Conservation (phyloP, 2,329 filamentous ascomycete genomes). For the Didymella keratinophila region DNA sequence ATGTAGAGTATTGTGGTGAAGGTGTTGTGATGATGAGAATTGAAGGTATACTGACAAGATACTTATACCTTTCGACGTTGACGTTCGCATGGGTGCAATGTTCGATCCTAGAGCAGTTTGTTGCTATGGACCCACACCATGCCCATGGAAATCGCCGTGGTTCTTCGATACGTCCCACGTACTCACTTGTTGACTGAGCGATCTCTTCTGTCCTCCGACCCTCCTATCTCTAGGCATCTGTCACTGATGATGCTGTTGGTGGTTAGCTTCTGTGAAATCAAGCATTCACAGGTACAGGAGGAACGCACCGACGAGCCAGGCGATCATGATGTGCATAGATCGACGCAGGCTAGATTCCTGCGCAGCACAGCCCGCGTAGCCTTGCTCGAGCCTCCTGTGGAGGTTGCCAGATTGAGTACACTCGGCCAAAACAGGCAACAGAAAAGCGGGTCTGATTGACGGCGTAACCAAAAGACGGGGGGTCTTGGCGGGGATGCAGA, state of each 20-base stretch:
- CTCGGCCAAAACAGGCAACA: conserved; percentile 3
- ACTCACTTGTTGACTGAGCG: background rate
- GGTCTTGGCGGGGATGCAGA: conserved; percentile 3
- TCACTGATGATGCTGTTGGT: conserved; percentile 1
- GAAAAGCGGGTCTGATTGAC: conserved; percentile 8
- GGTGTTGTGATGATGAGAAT: background rate
- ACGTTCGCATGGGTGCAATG: background rate
- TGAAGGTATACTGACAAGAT: background rate
- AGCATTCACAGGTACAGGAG: background rate
- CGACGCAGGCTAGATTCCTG: background rate
- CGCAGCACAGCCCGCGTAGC: background rate
- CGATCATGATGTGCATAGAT: background rate
- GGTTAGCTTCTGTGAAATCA: background rate
- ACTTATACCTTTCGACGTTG: background rate
- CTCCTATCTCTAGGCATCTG: conserved; percentile 5
- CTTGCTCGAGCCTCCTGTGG: background rate
- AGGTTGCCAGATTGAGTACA: background rate
- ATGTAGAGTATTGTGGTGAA: background rate
- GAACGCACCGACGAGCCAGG: background rate
- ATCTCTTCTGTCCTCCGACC: background rate
- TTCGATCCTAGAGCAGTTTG: background rate
- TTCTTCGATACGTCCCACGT: background rate
- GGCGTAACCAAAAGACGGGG: conserved; percentile 2
- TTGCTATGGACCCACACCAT: background rate
- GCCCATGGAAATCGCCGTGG: background rate